Percentiles rank a stretch among this genome's conserved stretches.
Evolutionary conservation across 164 flowering plant genomes (phyloP).

Genomic region (Chimonanthus salicifolius): DNA sequence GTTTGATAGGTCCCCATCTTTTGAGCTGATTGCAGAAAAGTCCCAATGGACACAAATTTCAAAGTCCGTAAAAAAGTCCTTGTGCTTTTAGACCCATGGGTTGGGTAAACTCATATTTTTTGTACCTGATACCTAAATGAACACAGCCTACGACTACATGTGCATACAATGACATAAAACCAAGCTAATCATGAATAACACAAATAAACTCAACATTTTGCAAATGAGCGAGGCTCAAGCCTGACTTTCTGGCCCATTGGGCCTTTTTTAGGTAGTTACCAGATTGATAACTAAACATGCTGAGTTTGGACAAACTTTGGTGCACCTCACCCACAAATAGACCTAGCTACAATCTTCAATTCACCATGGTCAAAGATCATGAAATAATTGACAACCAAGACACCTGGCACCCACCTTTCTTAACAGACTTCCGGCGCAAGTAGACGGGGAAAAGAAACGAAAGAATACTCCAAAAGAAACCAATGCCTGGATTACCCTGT

Average conservation of each 20-base stretch:
- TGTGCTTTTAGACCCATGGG: not conserved
- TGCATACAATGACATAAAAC: not conserved
- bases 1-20: not conserved
- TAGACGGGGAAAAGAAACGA: constrained; percentile 26
- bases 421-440: constrained; percentile 32
- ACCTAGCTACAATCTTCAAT: not conserved
- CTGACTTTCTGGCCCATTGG: too few relatives aligned
- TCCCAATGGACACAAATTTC: not conserved
- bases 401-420: constrained; percentile 43
- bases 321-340: not conserved
- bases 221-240: not conserved
- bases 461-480: constrained; percentile 32
- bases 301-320: not conserved
- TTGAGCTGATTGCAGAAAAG: not conserved
- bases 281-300: not conserved
- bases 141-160: not conserved
- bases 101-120: not conserved
- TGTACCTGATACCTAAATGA: not conserved
- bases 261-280: not conserved
- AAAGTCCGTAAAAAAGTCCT: too few relatives aligned
- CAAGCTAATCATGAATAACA: not conserved
- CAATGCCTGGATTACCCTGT: constrained; percentile 29
- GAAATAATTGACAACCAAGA: not conserved
- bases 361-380: not conserved
- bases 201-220: not conserved